Percentiles rank a stretch among this genome's conserved stretches.
These are phyloP conservation scores for Candida ficus DNA, from an alignment of 805 yeast species.

Conservation along the genomic window DNA sequence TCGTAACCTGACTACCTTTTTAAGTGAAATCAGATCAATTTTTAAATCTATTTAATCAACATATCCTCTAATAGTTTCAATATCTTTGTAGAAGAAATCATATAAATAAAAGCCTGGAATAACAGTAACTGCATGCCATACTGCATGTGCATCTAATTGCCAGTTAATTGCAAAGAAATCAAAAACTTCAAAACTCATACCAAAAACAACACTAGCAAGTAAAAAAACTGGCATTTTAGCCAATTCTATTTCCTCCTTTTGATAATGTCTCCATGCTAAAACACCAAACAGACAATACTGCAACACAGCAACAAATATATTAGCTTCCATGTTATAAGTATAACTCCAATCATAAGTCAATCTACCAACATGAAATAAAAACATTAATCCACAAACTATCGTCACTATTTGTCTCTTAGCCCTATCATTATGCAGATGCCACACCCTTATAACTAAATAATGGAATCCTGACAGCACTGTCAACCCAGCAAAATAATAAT, in stretches of 20 bases:
- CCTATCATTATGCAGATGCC: conserved; percentile 45
- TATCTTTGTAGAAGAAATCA: conserved; percentile 48
- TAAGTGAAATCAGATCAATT: conserved; percentile 17
- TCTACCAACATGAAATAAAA: conserved; percentile 59
- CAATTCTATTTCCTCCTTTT: conserved; percentile 13
- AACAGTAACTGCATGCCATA: conserved; percentile 91
- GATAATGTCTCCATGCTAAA: conserved; percentile 29
- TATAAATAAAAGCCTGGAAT: conserved; percentile 77
- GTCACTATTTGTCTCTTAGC: conserved; percentile 36
- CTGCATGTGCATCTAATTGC: conserved; percentile 82
- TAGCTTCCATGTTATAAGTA: conserved; percentile 90
- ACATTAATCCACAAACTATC: conserved; percentile 41
- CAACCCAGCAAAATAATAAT: conserved; percentile 89
- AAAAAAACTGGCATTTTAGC: conserved; percentile 45
- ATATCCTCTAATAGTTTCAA: conserved; percentile 30
- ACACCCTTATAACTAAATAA: conserved; percentile 55
- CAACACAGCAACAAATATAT: conserved; percentile 68
- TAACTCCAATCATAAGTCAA: conserved; percentile 77
- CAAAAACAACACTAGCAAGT: conserved; percentile 52
- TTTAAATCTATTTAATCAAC: conserved; percentile 16
- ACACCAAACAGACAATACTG: conserved; percentile 50
- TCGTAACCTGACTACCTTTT: conserved; percentile 19
- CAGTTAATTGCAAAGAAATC: conserved; percentile 76
- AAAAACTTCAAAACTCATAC: conserved; percentile 86
- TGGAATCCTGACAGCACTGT: conserved; percentile 80